Base-by-base conservation (phyloP, 169 alveolate species). In the Neospora caninum region DNA sequence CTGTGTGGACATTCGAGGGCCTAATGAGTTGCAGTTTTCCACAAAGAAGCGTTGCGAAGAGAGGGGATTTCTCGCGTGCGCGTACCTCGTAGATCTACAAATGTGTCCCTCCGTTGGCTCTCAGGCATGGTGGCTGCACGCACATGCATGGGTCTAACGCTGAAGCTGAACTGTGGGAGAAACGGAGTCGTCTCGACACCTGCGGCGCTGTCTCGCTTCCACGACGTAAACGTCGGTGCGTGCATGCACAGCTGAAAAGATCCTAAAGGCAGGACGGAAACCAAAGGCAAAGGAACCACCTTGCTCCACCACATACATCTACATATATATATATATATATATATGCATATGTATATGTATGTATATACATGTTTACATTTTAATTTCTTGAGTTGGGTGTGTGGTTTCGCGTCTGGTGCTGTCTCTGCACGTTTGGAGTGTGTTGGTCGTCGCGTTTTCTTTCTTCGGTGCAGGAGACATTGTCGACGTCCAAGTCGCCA, bases 141-240 rank as follows among this genome's bases (percentile, higher is more conserved):
- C 53, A 88, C 95, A 31, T 43, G 92, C 67, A 39, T 87, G 64
- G 91, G 92, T 39, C 94, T 96, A 34, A 95, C 95, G 53, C 73
- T 96, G 93, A 96, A 96, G 89, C 94, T 96, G 73, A 96, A 96
- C 84, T 94, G 96, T 41, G 96, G 96, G 45, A 92, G 96, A 53
- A 93, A 67, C 43, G 97, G 97, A 45, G 88, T 96, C 88, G 97
- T 96, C 38, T 93, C 94, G 88, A 94, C 97, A 39, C 96, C 97
- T 0, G 94, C 96, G 16, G 96, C 97, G 20, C 92, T 96, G 91
- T 87, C 94, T 34, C 97, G 96, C 49, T 96, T 96, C 78, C 88
- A 94, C 92, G 96, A 95, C 84, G 96, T 95, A 29, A 91, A 93
- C 18, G 82, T 93, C 73, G 96, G 96, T 73, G 58, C 20, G 91